phyloP scores from a whole-genome alignment of 1,139 yeast genomes.

The Pichia cactophila region DNA sequence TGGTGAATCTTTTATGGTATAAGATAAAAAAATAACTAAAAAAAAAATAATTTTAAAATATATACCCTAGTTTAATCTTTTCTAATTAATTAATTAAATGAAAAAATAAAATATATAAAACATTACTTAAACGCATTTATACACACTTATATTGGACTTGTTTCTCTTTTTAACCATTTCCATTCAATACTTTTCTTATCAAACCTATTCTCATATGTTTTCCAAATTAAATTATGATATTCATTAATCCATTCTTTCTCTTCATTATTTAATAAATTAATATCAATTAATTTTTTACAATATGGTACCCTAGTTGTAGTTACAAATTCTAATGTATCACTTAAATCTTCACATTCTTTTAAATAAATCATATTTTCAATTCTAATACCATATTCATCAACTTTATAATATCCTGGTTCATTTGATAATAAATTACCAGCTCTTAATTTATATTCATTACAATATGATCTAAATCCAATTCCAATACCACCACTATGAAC shows the following conservation, averaged over 20 bases:
- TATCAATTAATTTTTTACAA: conserved; percentile 60
- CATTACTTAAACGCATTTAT: neutral
- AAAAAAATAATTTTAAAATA: neutral
- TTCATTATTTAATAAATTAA: conserved; percentile 44
- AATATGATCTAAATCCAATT: conserved; percentile 57
- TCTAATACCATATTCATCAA: conserved; percentile 88
- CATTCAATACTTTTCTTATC: conserved; percentile 47
- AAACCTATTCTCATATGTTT: conserved; percentile 40
- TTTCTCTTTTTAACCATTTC: conserved; percentile 74
- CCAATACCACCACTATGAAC: conserved; percentile 98
- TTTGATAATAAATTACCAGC: conserved; percentile 80
- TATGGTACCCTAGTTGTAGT: conserved; percentile 89
- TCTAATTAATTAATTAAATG: neutral
- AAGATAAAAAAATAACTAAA: conserved; percentile 16
- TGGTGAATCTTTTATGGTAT: conserved; percentile 97
- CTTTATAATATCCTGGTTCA: conserved; percentile 95
- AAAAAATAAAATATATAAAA: neutral
- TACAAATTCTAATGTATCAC: conserved; percentile 59
- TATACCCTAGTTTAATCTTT: neutral
- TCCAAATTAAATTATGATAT: conserved; percentile 61
- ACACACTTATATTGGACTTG: conserved; percentile 26
- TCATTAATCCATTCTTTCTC: conserved; percentile 64
- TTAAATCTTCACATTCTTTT: conserved; percentile 31
- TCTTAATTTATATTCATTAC: conserved; percentile 37
- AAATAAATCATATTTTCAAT: conserved; percentile 76